These are phyloP conservation scores for Ceratobasidium papillatum DNA, from an alignment of 1,284 basidiomycete genomes.

Conservation along the genomic window DNA sequence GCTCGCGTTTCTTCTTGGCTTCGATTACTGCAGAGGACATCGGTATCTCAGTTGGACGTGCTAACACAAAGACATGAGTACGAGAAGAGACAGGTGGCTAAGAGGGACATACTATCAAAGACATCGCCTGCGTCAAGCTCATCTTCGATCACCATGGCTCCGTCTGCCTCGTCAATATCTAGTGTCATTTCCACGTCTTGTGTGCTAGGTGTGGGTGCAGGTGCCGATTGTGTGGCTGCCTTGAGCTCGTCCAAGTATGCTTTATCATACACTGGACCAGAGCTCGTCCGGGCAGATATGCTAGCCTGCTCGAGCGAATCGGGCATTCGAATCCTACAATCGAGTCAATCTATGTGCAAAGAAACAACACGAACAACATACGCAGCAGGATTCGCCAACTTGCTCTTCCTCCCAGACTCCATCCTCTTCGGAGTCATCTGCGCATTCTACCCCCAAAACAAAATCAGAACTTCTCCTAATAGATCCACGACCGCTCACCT, in stretches of 20 bases:
- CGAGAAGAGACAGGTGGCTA: not conserved
- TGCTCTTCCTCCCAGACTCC: constrained; percentile 70
- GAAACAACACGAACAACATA: constrained; percentile 44
- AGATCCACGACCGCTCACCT: constrained; percentile 58
- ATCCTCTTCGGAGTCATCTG: constrained; percentile 82
- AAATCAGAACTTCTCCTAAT: constrained; percentile 43
- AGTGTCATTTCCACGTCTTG: constrained; percentile 51
- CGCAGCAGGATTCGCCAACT: constrained; percentile 60
- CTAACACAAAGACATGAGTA: constrained; percentile 34
- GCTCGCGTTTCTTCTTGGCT: constrained; percentile 82
- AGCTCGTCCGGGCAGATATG: constrained; percentile 57
- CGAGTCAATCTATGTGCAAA: not conserved
- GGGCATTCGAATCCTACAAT: constrained; percentile 48
- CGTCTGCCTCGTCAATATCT: constrained; percentile 57
- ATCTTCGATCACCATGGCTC: constrained; percentile 62
- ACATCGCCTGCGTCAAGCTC: constrained; percentile 49
- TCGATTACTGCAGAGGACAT: constrained; percentile 64
- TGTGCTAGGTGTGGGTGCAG: constrained; percentile 55
- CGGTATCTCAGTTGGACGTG: constrained; percentile 39
- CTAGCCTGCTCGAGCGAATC: constrained; percentile 62
- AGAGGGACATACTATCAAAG: constrained; percentile 28
- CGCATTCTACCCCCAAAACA: constrained; percentile 59
- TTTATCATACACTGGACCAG: constrained; percentile 72
- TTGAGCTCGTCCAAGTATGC: constrained; percentile 85
- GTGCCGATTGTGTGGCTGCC: constrained; percentile 74